phyloP scores from a whole-genome alignment of 2,329 filamentous ascomycete genomes.

The Colletotrichum lentis region DNA sequence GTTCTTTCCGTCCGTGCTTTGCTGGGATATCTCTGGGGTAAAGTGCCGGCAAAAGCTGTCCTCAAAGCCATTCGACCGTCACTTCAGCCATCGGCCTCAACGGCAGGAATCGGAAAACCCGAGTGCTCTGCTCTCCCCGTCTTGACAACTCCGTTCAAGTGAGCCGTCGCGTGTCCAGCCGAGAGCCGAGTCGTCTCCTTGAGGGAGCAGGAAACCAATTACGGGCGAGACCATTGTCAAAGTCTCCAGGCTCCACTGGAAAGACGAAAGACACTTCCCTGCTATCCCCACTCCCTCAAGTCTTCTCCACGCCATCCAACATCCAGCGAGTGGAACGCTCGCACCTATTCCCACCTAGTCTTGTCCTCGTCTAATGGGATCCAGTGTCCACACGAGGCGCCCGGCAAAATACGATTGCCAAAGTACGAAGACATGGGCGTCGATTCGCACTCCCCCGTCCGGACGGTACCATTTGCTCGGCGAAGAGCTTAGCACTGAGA shows the following conservation, averaged over 20 bases:
- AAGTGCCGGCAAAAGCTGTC: conserved; percentile 8
- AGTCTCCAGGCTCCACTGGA: conserved; percentile 17
- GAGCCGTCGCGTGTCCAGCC: not conserved
- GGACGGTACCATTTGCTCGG: conserved; percentile 24
- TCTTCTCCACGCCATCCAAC: conserved; percentile 32
- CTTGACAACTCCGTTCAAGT: not conserved
- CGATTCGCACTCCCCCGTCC: conserved; percentile 27
- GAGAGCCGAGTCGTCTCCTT: conserved; percentile 1
- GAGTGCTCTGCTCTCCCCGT: not conserved
- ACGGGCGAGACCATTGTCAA: conserved; percentile 25
- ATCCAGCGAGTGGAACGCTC: conserved; percentile 23
- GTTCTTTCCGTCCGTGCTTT: conserved; percentile 17
- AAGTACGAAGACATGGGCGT: conserved; percentile 12
- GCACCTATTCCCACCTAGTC: conserved; percentile 23
- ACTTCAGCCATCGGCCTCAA: conserved; percentile 2
- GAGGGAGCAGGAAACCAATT: conserved; percentile 1
- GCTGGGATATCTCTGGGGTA: conserved; percentile 17
- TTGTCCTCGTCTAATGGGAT: conserved; percentile 32
- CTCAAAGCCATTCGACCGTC: not conserved
- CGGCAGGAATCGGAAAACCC: not conserved
- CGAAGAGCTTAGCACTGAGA: conserved; percentile 7
- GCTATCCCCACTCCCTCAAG: conserved; percentile 17
- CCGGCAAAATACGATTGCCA: conserved; percentile 32
- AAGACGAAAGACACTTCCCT: conserved; percentile 19
- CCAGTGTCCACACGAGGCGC: conserved; percentile 20